phyloP scores from a whole-genome alignment of 768 basidiomycete species.

The Boletus reticuloceps region DNA sequence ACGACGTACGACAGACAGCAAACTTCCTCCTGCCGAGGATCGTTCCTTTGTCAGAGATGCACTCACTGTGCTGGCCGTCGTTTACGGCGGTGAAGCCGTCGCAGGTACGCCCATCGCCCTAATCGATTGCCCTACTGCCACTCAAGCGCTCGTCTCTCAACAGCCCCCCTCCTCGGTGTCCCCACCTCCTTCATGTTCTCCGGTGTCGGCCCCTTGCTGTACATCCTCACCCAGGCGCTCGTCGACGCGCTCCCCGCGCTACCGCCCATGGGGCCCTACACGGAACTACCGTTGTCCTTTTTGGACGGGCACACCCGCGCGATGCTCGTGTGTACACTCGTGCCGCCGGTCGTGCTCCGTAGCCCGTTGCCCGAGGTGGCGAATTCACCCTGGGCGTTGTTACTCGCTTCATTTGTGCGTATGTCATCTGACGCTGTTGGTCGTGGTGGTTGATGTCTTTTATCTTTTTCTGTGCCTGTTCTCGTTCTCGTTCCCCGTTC shows the following conservation, averaged over 20 bases:
- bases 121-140: not conserved
- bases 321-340: conserved; percentile 72
- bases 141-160: not conserved
- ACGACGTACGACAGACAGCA: conserved; percentile 33
- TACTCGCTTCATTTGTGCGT: conserved; percentile 70
- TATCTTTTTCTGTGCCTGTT: too few relatives aligned
- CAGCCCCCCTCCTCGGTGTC: conserved; percentile 61
- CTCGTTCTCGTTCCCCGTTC: too few relatives aligned
- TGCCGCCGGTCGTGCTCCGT: conserved; percentile 63
- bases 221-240: conserved; percentile 56
- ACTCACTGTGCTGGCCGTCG: conserved; percentile 59
- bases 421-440: too few relatives aligned
- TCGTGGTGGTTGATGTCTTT: not conserved
- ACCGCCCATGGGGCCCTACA: conserved; percentile 46
- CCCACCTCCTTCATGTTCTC: conserved; percentile 83
- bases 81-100: conserved; percentile 78
- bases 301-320: conserved; percentile 81
- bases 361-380: conserved; percentile 51
- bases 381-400: conserved; percentile 72
- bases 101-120: conserved; percentile 43
- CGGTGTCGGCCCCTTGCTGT: conserved; percentile 62
- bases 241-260: conserved; percentile 54
- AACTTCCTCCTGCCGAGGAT: conserved; percentile 38
- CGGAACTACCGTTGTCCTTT: conserved; percentile 70
- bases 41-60: conserved; percentile 58